A percentile compares a stretch with the other conserved stretches of the same genome.
phyloP scores from a whole-genome alignment of 129 eudicot species.

The Sambucus nigra region DNA sequence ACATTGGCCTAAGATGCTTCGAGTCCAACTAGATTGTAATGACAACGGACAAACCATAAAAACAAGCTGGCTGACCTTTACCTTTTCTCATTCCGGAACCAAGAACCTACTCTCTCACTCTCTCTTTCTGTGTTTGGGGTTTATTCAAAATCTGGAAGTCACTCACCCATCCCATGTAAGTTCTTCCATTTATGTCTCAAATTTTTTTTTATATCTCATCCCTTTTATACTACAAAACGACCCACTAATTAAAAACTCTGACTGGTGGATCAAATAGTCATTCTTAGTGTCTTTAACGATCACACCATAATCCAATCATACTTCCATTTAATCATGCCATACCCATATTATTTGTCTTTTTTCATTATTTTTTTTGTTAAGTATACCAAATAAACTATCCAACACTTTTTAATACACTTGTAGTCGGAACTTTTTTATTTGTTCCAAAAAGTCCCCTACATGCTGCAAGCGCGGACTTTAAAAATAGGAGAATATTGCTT shows the following conservation, averaged over 20 bases:
- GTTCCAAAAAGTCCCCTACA: too few relatives aligned
- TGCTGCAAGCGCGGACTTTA: too few relatives aligned
- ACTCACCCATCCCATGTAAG: too few relatives aligned
- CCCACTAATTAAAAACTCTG: not conserved
- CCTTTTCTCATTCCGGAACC: too few relatives aligned
- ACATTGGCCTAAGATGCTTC: too few relatives aligned
- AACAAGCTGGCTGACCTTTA: too few relatives aligned
- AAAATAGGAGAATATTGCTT: not conserved
- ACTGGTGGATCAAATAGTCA: not conserved
- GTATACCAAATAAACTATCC: not conserved
- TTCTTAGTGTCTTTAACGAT: not conserved
- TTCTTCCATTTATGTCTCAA: not conserved
- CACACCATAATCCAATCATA: not conserved
- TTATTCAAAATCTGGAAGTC: too few relatives aligned
- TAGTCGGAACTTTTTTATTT: not conserved
- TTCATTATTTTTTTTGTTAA: not conserved
- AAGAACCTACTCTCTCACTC: too few relatives aligned
- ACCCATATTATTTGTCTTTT: not conserved
- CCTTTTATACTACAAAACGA: too few relatives aligned
- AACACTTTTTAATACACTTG: not conserved
- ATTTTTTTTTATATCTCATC: not conserved
- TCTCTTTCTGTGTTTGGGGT: too few relatives aligned
- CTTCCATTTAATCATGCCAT: not conserved
- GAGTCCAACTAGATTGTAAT: too few relatives aligned
- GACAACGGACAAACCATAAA: too few relatives aligned